Evolutionary conservation across 768 basidiomycete species (phyloP), one percentile per base, ranked within the genome.

Genomic region (Roridomyces roridus): DNA sequence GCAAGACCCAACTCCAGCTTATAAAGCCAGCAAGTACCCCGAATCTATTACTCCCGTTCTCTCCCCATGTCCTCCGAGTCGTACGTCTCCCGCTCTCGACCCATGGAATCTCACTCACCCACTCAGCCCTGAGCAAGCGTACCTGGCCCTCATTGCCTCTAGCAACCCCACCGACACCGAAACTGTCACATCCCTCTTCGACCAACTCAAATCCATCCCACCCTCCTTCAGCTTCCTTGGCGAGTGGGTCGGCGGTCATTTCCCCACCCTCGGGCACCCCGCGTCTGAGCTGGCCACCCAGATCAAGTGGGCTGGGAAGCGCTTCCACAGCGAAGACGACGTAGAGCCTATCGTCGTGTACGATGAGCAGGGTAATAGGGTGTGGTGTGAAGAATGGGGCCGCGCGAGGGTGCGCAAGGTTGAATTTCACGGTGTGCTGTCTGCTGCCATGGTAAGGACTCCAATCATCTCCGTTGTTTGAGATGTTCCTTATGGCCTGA

Each of bases 401-500:
- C 28, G 8, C 6, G 41, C 20, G 4, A 7, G 50, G 55, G 3
- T 57, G 18, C 55, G 50, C 7, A 6, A 34, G n/a, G 15, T 57
- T 5, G 50, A 50, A 39, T 50, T 44, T 12, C 48, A 48, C 6
- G 55, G 48, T 11, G 35, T 50, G 1, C 24, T 50, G 21, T 50
- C 47, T 5, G 55, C 55, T 7, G 42, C 55, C 14, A 45, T 57
- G 55, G 36, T 50, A n/a, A n/a, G n/a, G n/a, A n/a, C n/a, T n/a
- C n/a, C n/a, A n/a, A n/a, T n/a, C n/a, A n/a, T n/a, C n/a, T n/a
- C n/a, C n/a, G n/a, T n/a, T n/a, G n/a, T n/a, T n/a, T n/a, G n/a
- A 9, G 2, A 11, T 10, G 14, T 31, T 31, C 29, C 14, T 31
- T n/a, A n/a, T n/a, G n/a, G n/a, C n/a, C 29, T 31, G 29, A 31